Conservation (phyloP, 306 rosid species). For the Sophora flavescens region DNA sequence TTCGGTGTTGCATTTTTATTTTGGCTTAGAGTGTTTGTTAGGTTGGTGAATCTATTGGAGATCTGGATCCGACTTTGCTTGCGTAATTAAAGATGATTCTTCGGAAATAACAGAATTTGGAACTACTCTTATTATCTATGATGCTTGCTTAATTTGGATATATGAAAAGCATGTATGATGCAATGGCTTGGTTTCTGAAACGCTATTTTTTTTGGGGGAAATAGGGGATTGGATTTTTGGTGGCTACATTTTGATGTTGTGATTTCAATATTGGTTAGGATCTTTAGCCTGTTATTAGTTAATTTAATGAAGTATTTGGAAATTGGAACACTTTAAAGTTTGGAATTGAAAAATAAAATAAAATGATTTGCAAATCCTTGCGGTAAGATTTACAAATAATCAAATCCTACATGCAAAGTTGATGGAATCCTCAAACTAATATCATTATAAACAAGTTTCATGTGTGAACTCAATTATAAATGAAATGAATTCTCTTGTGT, state of each 20-base stretch:
- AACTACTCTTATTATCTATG: constrained; percentile 36
- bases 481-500: not conserved
- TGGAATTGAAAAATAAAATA: not conserved
- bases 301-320: not conserved
- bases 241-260: constrained; percentile 10
- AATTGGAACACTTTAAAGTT: not conserved
- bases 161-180: not conserved
- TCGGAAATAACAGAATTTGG: not conserved
- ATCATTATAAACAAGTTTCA: not conserved
- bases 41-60: constrained; percentile 44
- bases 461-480: not conserved
- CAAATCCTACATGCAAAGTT: not conserved
- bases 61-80: constrained; percentile 55
- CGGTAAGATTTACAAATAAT: not conserved
- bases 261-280: not conserved
- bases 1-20: constrained; percentile 21
- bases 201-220: not conserved
- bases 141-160: constrained; percentile 39
- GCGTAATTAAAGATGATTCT: constrained; percentile 5
- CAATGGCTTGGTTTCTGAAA: constrained; percentile 14
- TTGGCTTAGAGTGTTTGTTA: not conserved
- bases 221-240: constrained; percentile 13
- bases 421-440: constrained; percentile 4
- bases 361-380: constrained; percentile 14
- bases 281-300: not conserved